These are phyloP conservation scores for Anisodus tanguticus DNA, from an alignment of 257 asterid species.

Conservation along the genomic window DNA sequence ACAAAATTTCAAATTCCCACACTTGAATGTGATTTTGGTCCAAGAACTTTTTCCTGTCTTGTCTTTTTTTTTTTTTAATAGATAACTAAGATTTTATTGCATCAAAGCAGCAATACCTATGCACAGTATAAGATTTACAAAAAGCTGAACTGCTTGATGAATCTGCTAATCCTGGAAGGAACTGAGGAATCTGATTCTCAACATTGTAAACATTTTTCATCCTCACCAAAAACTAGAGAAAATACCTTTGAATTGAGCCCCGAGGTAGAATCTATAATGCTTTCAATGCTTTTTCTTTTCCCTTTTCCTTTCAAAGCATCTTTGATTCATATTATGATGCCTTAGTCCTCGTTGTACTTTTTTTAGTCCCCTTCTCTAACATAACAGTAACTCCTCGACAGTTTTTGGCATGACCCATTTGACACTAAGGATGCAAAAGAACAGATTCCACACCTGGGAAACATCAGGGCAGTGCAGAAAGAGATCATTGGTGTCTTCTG, in stretches of 20 bases:
- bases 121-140: neutral
- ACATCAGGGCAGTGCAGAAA: neutral
- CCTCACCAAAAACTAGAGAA: no score
- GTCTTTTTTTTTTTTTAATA: neutral
- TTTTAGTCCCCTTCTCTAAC: neutral
- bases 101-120: neutral
- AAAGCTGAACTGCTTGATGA: neutral
- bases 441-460: neutral
- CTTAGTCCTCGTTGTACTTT: neutral
- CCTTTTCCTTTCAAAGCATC: neutral
- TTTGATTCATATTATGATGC: neutral
- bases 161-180: neutral
- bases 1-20: neutral
- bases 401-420: neutral
- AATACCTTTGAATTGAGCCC: neutral
- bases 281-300: neutral
- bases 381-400: neutral
- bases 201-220: neutral
- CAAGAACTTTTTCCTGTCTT: neutral
- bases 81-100: neutral
- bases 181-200: neutral
- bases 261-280: neutral
- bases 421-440: neutral
- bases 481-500: neutral
- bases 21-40: neutral